Conservation (phyloP, 2,329 filamentous ascomycete species). For the Paecilomyces variotii region DNA sequence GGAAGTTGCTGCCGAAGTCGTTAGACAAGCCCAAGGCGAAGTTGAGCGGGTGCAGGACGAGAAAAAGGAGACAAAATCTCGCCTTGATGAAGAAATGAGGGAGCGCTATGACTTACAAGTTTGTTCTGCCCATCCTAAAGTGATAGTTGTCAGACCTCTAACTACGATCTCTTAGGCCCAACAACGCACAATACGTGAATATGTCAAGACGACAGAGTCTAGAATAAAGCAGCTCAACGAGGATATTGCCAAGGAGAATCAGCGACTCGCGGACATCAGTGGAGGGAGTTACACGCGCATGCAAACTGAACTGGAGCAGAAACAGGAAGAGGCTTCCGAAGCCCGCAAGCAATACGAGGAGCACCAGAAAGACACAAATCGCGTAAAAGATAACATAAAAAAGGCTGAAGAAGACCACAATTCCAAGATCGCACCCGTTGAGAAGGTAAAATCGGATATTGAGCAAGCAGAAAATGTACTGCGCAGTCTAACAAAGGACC, state of each 20-base stretch:
- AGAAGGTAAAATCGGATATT: conserved; percentile 48
- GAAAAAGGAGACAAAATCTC: conserved; percentile 42
- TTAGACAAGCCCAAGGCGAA: conserved; percentile 37
- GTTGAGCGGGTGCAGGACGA: conserved; percentile 40
- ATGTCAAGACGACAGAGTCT: conserved; percentile 46
- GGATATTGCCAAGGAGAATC: conserved; percentile 41
- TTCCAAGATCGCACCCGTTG: conserved; percentile 15
- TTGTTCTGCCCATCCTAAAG: not conserved
- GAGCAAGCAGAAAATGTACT: conserved; percentile 45
- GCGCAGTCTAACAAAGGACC: conserved; percentile 46
- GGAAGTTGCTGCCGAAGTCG: conserved; percentile 35
- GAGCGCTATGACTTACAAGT: conserved; percentile 48
- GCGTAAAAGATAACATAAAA: conserved; percentile 28
- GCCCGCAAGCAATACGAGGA: conserved; percentile 36
- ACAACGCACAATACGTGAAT: conserved; percentile 57
- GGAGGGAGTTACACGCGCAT: conserved; percentile 62
- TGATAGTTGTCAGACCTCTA: conserved; percentile 8
- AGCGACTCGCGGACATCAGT: conserved; percentile 57
- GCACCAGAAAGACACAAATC: conserved; percentile 29
- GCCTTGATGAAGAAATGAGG: conserved; percentile 46
- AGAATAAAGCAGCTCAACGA: conserved; percentile 34
- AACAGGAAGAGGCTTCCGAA: conserved; percentile 43
- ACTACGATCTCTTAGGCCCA: conserved; percentile 43
- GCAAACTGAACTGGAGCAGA: conserved; percentile 50
- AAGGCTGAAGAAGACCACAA: conserved; percentile 25